phyloP scores from a whole-genome alignment of 306 rosid species.

The Castanea sativa region DNA sequence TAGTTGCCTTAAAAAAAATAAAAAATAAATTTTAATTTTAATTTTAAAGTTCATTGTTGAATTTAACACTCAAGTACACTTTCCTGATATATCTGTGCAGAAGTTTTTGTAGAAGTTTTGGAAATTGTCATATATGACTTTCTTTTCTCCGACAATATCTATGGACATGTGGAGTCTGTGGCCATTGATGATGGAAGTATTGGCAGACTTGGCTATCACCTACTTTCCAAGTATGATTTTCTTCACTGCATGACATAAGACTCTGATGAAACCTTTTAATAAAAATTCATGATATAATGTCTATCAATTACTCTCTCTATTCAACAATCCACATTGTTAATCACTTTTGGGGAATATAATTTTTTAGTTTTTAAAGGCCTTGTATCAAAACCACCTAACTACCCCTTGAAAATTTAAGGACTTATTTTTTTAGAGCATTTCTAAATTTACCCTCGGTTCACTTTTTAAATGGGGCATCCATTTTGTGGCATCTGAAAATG shows the following conservation, averaged over 20 bases:
- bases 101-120: slow-evolving; percentile 97
- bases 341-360: no score
- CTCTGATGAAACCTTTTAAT: no score
- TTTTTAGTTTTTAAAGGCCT: no score
- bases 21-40: no score
- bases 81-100: slow-evolving; percentile 40
- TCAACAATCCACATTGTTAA: no score
- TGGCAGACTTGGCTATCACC: slow-evolving; percentile 91
- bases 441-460: no score
- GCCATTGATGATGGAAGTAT: slow-evolving; percentile 94
- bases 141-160: slow-evolving; percentile 86
- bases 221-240: slow-evolving; percentile 73
- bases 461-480: no score
- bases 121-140: slow-evolving; percentile 92
- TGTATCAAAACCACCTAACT: no score
- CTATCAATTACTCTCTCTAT: no score
- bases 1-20: not conserved
- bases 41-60: not conserved
- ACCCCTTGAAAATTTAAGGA: no score
- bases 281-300: no score
- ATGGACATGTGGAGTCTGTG: slow-evolving; percentile 95
- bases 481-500: not conserved
- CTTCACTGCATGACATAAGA: not conserved
- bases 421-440: no score
- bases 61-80: not conserved